Evolutionary conservation across 106 monocot genomes (phyloP).

Genomic region (Allium sativum): DNA sequence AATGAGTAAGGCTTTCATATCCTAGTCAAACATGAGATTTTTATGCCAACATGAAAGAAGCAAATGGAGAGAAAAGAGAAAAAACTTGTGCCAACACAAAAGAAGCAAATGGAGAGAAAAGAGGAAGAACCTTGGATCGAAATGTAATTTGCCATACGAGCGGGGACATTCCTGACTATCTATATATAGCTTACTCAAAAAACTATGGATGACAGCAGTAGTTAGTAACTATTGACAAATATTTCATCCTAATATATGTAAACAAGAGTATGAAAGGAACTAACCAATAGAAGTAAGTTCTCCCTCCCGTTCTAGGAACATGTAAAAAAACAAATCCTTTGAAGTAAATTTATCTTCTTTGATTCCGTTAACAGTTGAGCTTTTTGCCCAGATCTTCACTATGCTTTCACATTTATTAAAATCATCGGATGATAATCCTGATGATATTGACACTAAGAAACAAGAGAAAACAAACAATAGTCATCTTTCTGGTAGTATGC

Average conservation of each 20-base stretch:
- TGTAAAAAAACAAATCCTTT: constrained; percentile 84
- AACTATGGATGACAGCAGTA: constrained; percentile 31
- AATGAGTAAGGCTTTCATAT: too few species aligned
- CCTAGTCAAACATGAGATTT: too few species aligned
- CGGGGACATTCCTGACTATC: constrained; percentile 74
- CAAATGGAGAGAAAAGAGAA: too few species aligned
- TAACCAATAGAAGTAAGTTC: constrained; percentile 90
- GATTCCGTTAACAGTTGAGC: constrained; percentile 15
- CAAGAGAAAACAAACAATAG: not conserved
- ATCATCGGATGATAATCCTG: constrained; percentile 18
- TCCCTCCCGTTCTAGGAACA: constrained; percentile 86
- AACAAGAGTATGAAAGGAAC: not conserved
- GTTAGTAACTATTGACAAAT: constrained; percentile 6
- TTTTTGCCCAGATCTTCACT: constrained; percentile 63
- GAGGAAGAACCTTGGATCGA: constrained; percentile 73
- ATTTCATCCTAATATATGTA: not conserved
- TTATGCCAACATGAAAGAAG: not conserved
- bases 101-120: not conserved
- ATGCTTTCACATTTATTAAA: constrained; percentile 44
- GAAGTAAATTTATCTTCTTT: constrained; percentile 47
- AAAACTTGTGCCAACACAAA: too few species aligned
- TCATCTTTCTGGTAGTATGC: not conserved
- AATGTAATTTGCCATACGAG: constrained; percentile 86
- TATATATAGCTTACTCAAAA: constrained; percentile 76
- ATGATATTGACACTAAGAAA: constrained; percentile 12